These are phyloP conservation scores for Serendipita sp. DNA, from an alignment of 1,284 basidiomycete genomes.

Conservation along the genomic window DNA sequence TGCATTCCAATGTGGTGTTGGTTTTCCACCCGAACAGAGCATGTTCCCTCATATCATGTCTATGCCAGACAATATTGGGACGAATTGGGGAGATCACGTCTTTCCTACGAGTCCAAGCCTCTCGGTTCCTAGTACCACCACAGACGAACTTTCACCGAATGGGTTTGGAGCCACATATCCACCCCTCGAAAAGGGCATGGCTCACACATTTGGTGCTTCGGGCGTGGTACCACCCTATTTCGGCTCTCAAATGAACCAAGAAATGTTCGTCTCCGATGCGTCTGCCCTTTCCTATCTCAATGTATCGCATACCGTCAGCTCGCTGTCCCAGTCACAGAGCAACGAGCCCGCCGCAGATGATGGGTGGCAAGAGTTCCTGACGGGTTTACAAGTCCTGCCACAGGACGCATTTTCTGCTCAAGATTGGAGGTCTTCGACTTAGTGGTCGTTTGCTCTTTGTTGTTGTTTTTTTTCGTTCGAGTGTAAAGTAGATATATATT, in stretches of 20 bases:
- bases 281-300: not conserved
- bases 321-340: not conserved
- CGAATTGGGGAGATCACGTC: no score
- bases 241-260: no score
- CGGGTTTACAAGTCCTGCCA: not conserved
- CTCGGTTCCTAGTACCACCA: no score
- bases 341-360: not conserved
- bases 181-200: no score
- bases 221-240: no score
- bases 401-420: not conserved
- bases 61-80: no score
- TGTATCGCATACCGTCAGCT: no score
- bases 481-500: no score
- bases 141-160: no score
- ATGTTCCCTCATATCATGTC: not conserved
- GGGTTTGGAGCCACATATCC: no score
- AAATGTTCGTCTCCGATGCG: not conserved
- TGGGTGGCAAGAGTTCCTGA: not conserved
- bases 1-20: not conserved
- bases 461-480: not conserved
- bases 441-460: not conserved
- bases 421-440: not conserved
- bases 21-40: conserved; percentile 2
- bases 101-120: no score
- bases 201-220: no score